Evolutionary conservation across 495 filamentous ascomycete species (phyloP).

Genomic region (Tuber melanosporum): DNA sequence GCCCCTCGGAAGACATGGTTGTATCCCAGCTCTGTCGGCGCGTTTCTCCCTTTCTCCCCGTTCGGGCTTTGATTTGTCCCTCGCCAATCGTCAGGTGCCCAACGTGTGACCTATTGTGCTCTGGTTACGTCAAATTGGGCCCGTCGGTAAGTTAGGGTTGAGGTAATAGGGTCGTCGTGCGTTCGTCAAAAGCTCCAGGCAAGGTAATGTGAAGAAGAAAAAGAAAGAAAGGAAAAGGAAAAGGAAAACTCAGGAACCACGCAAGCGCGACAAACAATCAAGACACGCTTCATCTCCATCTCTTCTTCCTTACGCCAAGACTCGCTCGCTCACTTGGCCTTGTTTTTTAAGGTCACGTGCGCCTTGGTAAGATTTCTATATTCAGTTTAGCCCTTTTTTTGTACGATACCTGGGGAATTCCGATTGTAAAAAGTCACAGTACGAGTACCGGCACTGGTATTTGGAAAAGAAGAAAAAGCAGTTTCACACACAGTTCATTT

Average conservation of each 20-base stretch:
- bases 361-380: not conserved
- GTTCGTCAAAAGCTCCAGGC: not conserved
- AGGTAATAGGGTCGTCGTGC: not conserved
- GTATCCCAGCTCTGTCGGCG: not conserved
- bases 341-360: not conserved
- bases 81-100: not conserved
- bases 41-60: not conserved
- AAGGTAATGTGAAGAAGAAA: not conserved
- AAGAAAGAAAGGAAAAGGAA: not conserved
- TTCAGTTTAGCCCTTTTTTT: not conserved
- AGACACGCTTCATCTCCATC: slow-evolving; percentile 3
- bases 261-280: not conserved
- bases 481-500: not conserved
- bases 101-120: not conserved
- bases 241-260: not conserved
- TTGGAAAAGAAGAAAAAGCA: not conserved
- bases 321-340: not conserved
- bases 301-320: not conserved
- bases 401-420: not conserved
- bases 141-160: not conserved
- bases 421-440: not conserved
- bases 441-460: not conserved
- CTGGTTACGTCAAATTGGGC: not conserved
- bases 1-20: not conserved
- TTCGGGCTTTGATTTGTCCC: not conserved